phyloP scores from a whole-genome alignment of 1,139 yeast genomes.

The Candida albicans region DNA sequence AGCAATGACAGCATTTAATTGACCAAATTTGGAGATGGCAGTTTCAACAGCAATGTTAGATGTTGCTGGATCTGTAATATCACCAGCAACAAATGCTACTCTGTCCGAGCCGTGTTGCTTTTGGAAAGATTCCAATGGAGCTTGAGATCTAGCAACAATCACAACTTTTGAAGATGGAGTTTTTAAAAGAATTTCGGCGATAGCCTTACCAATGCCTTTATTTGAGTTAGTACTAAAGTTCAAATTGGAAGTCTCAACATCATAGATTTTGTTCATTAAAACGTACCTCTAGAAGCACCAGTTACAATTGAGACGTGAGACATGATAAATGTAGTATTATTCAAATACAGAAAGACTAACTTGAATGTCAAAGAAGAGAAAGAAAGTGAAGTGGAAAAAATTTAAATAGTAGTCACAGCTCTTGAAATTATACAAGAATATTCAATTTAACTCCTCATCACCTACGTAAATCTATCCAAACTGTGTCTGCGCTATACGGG shows the following conservation, averaged over 20 bases:
- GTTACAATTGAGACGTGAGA: conserved; percentile 45
- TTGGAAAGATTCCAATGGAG: conserved; percentile 44
- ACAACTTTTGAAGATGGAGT: conserved; percentile 49
- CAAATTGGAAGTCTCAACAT: not conserved
- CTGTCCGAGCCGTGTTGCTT: conserved; percentile 46
- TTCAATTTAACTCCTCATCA: too few relatives aligned
- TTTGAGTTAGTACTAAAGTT: conserved; percentile 8
- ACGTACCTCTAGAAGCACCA: conserved; percentile 64
- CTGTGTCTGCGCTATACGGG: too few relatives aligned
- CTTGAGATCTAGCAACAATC: conserved; percentile 70
- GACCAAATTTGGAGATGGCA: conserved; percentile 56
- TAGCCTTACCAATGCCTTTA: conserved; percentile 74
- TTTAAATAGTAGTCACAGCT: too few relatives aligned
- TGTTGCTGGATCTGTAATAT: conserved; percentile 49
- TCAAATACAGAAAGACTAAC: too few relatives aligned
- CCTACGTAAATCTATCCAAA: too few relatives aligned
- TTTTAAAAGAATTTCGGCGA: conserved; percentile 54
- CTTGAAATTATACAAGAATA: too few relatives aligned
- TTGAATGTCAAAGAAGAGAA: too few relatives aligned
- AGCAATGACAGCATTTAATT: conserved; percentile 68
- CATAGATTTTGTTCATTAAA: not conserved
- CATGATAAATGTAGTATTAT: not conserved
- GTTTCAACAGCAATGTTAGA: conserved; percentile 41
- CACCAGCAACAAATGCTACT: conserved; percentile 65
- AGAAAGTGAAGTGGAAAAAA: too few relatives aligned